Percentiles rank a stretch among this genome's conserved stretches.
Evolutionary conservation across 306 rosid genomes (phyloP).

Genomic region (Clitoria ternatea): DNA sequence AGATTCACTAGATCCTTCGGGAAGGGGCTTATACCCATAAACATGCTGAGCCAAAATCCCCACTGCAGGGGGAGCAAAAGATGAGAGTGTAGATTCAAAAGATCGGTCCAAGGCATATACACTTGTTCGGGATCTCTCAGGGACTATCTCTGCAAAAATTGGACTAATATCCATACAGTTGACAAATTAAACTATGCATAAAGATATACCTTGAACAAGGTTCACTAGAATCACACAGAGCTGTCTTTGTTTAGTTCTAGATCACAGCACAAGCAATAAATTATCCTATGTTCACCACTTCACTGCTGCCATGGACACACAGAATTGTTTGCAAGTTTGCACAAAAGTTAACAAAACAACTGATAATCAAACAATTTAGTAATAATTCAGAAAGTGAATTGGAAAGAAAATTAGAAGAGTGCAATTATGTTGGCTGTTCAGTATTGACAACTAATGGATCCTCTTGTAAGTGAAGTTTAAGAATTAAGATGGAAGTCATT

Average conservation of each 20-base stretch:
- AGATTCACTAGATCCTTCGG: slow-evolving; percentile 43
- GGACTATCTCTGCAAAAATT: slow-evolving; percentile 97
- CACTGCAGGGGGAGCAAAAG: slow-evolving; percentile 87
- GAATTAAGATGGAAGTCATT: background rate
- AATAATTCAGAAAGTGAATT: background rate
- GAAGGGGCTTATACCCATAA: slow-evolving; percentile 76
- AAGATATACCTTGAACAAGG: background rate
- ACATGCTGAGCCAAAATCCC: slow-evolving; percentile 83
- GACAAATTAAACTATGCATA: slow-evolving; percentile 13
- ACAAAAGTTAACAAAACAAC: background rate
- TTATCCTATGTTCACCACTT: background rate
- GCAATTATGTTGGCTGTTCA: background rate
- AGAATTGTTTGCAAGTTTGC: slow-evolving; percentile 3
- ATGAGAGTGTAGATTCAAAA: slow-evolving; percentile 77
- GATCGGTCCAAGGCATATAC: slow-evolving; percentile 90
- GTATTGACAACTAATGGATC: background rate
- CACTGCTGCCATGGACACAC: background rate
- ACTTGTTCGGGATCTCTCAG: slow-evolving; percentile 79
- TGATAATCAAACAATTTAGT: background rate
- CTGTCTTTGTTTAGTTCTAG: background rate
- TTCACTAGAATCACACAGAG: background rate
- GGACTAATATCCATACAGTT: slow-evolving; percentile 55
- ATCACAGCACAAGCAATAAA: background rate
- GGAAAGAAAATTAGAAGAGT: background rate
- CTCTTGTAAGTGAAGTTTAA: background rate